Evolutionary conservation across 2,329 filamentous ascomycete species (phyloP).

Genomic region (Ophiostoma fasciatum): DNA sequence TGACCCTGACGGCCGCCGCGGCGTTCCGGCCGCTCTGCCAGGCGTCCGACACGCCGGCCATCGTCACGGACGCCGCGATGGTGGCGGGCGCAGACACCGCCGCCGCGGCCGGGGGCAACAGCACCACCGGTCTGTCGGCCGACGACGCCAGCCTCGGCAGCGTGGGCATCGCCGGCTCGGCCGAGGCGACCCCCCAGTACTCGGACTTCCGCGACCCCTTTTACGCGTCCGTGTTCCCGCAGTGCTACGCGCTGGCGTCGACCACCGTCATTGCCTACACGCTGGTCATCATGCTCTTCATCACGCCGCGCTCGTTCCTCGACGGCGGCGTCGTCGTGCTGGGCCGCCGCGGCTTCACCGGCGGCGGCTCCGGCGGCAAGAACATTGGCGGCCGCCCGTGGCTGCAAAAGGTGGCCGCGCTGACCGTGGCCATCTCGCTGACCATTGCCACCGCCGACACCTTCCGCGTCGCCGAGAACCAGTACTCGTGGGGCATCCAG

Average conservation of each 20-base stretch:
- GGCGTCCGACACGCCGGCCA: slow-evolving; percentile 23
- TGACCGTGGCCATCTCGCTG: slow-evolving; percentile 67
- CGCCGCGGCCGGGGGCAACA: slow-evolving; percentile 14
- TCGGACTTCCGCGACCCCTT: slow-evolving; percentile 72
- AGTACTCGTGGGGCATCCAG: slow-evolving; percentile 67
- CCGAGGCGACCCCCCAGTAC: slow-evolving; percentile 24
- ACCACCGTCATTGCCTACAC: slow-evolving; percentile 86
- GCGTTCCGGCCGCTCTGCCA: slow-evolving; percentile 45
- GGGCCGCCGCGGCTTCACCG: slow-evolving; percentile 70
- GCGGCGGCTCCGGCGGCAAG: slow-evolving; percentile 61
- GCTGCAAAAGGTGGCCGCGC: slow-evolving; percentile 70
- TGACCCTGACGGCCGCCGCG: slow-evolving; percentile 44
- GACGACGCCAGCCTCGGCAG: slow-evolving; percentile 13
- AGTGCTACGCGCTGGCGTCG: slow-evolving; percentile 82
- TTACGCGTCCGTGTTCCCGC: slow-evolving; percentile 83
- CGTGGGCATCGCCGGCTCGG: slow-evolving; percentile 17
- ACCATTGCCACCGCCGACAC: slow-evolving; percentile 90
- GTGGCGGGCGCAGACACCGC: not conserved
- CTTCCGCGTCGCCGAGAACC: slow-evolving; percentile 65
- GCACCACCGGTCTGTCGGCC: slow-evolving; percentile 19
- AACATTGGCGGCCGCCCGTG: slow-evolving; percentile 85
- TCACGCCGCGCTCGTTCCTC: slow-evolving; percentile 87
- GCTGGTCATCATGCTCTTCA: slow-evolving; percentile 83
- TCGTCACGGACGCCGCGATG: slow-evolving; percentile 15
- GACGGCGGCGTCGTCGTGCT: slow-evolving; percentile 73